These are phyloP conservation scores for Daedaleopsis sinensis DNA, from an alignment of 768 basidiomycete species.

Conservation along the genomic window DNA sequence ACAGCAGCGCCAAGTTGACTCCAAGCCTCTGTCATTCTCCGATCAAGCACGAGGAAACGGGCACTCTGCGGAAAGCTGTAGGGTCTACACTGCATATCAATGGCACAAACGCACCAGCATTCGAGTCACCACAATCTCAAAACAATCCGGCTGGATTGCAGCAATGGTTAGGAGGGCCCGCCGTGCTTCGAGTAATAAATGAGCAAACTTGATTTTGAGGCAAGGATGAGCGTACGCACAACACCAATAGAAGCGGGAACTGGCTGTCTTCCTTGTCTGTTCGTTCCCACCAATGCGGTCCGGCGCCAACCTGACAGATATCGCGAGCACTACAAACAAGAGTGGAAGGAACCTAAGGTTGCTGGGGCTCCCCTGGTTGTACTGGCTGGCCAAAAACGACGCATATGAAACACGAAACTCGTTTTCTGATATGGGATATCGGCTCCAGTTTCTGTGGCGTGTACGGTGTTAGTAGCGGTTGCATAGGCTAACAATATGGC, in stretches of 20 bases:
- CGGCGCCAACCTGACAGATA: constrained; percentile 83
- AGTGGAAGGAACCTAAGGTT: constrained; percentile 87
- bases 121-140: constrained; percentile 92
- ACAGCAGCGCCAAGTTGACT: constrained; percentile 93
- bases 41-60: constrained; percentile 69
- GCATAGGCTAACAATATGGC: constrained; percentile 12
- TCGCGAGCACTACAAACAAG: constrained; percentile 92
- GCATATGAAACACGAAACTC: constrained; percentile 77
- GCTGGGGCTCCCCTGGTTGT: constrained; percentile 60
- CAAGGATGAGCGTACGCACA: constrained; percentile 55
- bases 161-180: constrained; percentile 88
- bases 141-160: constrained; percentile 89
- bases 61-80: constrained; percentile 52
- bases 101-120: constrained; percentile 55
- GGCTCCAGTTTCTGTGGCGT: constrained; percentile 79
- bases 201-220: constrained; percentile 3
- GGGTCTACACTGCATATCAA: background rate
- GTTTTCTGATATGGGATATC: constrained; percentile 87
- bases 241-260: constrained; percentile 93
- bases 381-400: constrained; percentile 65
- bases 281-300: constrained; percentile 84
- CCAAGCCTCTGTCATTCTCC: constrained; percentile 94
- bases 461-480: constrained; percentile 3
- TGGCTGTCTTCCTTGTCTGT: constrained; percentile 73
- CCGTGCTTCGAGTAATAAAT: constrained; percentile 56